Evolutionary conservation across 2,329 filamentous ascomycete species (phyloP), one percentile per base, ranked within the genome.

Genomic region (Botrytis aclada): DNA sequence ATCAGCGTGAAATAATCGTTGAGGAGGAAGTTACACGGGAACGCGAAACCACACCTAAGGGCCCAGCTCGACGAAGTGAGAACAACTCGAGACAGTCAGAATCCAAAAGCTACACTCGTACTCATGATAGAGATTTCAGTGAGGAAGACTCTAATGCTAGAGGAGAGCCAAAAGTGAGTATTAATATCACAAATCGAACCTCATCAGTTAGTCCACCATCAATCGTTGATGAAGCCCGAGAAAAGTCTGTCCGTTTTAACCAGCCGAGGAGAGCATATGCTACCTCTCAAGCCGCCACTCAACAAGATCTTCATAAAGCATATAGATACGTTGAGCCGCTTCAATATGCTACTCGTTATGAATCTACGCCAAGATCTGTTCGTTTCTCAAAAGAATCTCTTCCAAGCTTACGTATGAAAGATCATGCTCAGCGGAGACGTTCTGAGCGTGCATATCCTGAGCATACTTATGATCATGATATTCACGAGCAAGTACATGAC

Each of bases 251-350:
- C 18, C 65, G 32, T 47, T 69, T 69, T 32, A 6, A 41, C 22
- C 65, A 69, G 10, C 65, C 47, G 7, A 29, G 10, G 32, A 41
- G n/a, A 32, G 16, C n/a, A 58, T 56, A 41, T 9, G 4, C 61
- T 29, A 16, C 61, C 41, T n/a, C 61, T n/a, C 61, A 63, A 63
- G 29, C 45, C 12, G 34, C 37, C 10, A 56, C 65, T 69, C 4
- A 20, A 22, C 37, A 32, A 58, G 16, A 56, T n/a, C 18, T 56
- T n/a, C 18, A 22, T 8, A 25, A 56, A 22, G 2, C 25, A 25
- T 69, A 41, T 47, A 56, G 51, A 41, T 69, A 69, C 39, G 34
- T 69, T 8, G n/a, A 69, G 16, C 65, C 65, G 6, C n/a, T 69
- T 32, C 65, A n/a, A 22, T 56, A 34, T 32, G 47, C 47, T 29